Evolutionary conservation across 1,284 basidiomycete genomes (phyloP), one percentile per base, ranked within the genome.

Genomic region (Boletus calvinii): DNA sequence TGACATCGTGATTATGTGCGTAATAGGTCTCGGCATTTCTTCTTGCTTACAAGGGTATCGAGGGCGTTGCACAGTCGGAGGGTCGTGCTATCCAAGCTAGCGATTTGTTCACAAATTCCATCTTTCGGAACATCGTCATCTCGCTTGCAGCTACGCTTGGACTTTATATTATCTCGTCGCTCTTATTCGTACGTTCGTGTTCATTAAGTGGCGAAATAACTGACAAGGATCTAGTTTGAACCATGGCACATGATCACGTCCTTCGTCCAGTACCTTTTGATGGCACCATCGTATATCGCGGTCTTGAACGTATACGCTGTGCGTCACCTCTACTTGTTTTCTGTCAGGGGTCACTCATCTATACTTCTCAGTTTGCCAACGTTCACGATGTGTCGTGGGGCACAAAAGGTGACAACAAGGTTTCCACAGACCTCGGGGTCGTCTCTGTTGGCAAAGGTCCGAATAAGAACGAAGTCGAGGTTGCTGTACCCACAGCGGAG

Each of bases 241-340:
- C 93, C 92, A 4, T 90, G 91, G 85, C 94, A 96, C 64, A 87
- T 91, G 87, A 79, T 97, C 65, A 97, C 95, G 0, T 92, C 88
- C n/a, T 96, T 97, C 72, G 38, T 94, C 13, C 95, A 98, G 69
- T 98, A 98, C 66, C 74, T 95, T 20, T 77, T 98, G 49, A 84
- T 96, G 76, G 89, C 92, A 0, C 95, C 96, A 4, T 93, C 92
- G 0, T 98, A 95, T 63, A 94, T 95, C 67, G 83, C 88, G 51
- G 89, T 97, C 13, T 78, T 96, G 54, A 96, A 96, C 66, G 89
- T 92, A 48, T 92, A 91, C 62, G 90, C 88, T 30, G 86, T 91
- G 65, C 59, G 85, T 79, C 12, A 30, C 15, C 34, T 53, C 15
- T 12, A 44, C 34, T 42, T 22, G n/a, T 17, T 53, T 38, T 12